These are phyloP conservation scores for Solanum hybrid DNA, from an alignment of 305 asterid genomes.

Conservation along the genomic window DNA sequence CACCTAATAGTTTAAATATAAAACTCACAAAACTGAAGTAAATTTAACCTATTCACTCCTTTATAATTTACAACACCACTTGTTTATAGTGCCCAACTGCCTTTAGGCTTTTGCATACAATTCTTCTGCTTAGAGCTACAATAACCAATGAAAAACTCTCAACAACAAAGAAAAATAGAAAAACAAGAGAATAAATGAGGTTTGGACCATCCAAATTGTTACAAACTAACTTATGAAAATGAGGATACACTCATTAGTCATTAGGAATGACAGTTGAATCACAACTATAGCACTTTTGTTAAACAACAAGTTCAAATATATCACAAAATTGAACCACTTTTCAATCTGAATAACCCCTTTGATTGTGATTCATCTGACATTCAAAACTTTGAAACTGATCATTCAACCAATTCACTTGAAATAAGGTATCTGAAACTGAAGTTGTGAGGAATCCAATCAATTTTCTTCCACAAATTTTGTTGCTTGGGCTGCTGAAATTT, in stretches of 20 bases:
- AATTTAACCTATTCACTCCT: not conserved
- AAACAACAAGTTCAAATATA: not conserved
- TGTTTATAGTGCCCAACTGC: not conserved
- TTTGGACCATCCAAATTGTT: not conserved
- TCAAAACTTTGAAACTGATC: conserved; percentile 7
- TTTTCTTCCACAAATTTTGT: conserved; percentile 47
- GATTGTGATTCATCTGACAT: conserved; percentile 34
- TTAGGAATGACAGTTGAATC: conserved; percentile 33
- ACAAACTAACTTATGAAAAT: not conserved
- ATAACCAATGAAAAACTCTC: not conserved
- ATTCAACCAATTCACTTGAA: conserved; percentile 41
- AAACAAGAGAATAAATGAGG: not conserved
- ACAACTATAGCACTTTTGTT: not conserved
- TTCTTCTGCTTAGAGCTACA: not conserved
- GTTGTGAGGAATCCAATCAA: conserved; percentile 62
- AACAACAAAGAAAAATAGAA: not conserved
- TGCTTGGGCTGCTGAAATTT: conserved; percentile 21
- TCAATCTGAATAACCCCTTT: not conserved
- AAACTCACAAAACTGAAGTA: not conserved
- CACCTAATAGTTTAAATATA: not conserved
- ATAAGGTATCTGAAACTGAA: conserved; percentile 59
- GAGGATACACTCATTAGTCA: not conserved
- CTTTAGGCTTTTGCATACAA: not conserved
- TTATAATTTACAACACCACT: not conserved
- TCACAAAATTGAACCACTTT: not conserved